Evolutionary conservation across 805 yeast species (phyloP).

Genomic region (Barnettozyma salicaria): DNA sequence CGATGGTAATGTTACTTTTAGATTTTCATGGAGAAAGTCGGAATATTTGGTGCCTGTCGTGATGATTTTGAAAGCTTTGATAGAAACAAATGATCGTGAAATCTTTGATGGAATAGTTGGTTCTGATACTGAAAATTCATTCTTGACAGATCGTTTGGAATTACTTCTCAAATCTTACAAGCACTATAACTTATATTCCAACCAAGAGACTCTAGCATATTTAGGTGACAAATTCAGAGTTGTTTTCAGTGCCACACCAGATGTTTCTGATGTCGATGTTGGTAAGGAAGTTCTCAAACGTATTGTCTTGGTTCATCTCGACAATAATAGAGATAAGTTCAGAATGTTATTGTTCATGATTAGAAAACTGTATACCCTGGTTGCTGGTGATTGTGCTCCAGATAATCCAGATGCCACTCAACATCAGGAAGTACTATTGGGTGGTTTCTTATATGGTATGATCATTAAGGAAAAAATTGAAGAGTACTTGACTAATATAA

Average conservation of each 20-base stretch:
- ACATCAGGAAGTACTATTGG: constrained; percentile 93
- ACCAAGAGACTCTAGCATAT: constrained; percentile 86
- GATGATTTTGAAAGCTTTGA: constrained; percentile 85
- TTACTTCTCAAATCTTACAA: constrained; percentile 84
- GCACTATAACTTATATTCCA: constrained; percentile 67
- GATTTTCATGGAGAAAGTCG: constrained; percentile 96
- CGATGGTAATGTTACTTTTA: constrained; percentile 93
- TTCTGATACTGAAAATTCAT: constrained; percentile 77
- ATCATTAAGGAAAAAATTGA: constrained; percentile 94
- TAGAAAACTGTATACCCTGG: constrained; percentile 88
- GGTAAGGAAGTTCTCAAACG: constrained; percentile 78
- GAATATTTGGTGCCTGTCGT: constrained; percentile 91
- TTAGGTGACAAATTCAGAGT: constrained; percentile 94
- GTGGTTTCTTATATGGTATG: constrained; percentile 96
- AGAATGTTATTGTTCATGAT: constrained; percentile 88
- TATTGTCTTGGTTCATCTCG: constrained; percentile 85
- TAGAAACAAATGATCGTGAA: constrained; percentile 89
- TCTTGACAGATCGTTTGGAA: constrained; percentile 97
- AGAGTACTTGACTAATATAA: constrained; percentile 74
- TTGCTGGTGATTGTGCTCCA: constrained; percentile 93
- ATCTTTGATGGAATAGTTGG: constrained; percentile 96
- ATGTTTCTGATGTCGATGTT: constrained; percentile 82
- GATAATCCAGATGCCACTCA: constrained; percentile 99
- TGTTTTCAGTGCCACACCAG: constrained; percentile 84
- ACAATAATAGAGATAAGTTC: constrained; percentile 71